These are phyloP conservation scores for Passalora sequoiae DNA, from an alignment of 2,329 filamentous ascomycete species.

Conservation along the genomic window DNA sequence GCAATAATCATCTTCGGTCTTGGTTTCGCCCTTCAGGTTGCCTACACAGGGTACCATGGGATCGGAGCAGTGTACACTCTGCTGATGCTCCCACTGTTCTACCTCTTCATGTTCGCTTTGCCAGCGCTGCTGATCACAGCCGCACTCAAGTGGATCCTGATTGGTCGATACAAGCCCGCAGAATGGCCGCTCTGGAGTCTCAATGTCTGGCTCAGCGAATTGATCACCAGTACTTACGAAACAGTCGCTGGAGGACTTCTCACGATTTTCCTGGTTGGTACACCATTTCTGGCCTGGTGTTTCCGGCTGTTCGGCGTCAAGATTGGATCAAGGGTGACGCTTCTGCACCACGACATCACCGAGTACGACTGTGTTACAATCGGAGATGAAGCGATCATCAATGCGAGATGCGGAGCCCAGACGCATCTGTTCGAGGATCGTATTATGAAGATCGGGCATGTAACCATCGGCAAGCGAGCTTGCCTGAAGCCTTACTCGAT, in stretches of 20 bases:
- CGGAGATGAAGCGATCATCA: slow-evolving; percentile 23
- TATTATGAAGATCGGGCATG: slow-evolving; percentile 24
- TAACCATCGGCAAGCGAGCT: slow-evolving; percentile 16
- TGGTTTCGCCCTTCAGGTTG: slow-evolving; percentile 21
- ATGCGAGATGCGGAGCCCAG: slow-evolving; percentile 19
- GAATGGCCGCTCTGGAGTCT: slow-evolving; percentile 27
- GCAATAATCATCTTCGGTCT: slow-evolving; percentile 26
- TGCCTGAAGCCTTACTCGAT: slow-evolving; percentile 23
- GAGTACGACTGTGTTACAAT: slow-evolving; percentile 25
- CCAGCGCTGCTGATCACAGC: slow-evolving; percentile 19
- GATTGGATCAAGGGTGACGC: slow-evolving; percentile 19
- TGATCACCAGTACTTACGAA: slow-evolving; percentile 23
- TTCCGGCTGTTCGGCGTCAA: slow-evolving; percentile 24
- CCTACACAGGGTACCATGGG: slow-evolving; percentile 18
- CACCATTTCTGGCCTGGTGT: slow-evolving; percentile 23
- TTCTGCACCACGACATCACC: slow-evolving; percentile 21
- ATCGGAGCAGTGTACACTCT: slow-evolving; percentile 26
- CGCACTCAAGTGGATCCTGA: slow-evolving; percentile 24
- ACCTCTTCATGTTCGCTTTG: slow-evolving; percentile 24
- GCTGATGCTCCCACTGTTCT: slow-evolving; percentile 25
- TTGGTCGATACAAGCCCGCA: slow-evolving; percentile 20
- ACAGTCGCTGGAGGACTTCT: slow-evolving; percentile 18
- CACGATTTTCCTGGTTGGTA: slow-evolving; percentile 20
- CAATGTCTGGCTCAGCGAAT: slow-evolving; percentile 25
- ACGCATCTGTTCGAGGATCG: slow-evolving; percentile 27